These are phyloP conservation scores for Wickerhamiella galacta DNA, from an alignment of 805 yeast genomes.

Conservation along the genomic window DNA sequence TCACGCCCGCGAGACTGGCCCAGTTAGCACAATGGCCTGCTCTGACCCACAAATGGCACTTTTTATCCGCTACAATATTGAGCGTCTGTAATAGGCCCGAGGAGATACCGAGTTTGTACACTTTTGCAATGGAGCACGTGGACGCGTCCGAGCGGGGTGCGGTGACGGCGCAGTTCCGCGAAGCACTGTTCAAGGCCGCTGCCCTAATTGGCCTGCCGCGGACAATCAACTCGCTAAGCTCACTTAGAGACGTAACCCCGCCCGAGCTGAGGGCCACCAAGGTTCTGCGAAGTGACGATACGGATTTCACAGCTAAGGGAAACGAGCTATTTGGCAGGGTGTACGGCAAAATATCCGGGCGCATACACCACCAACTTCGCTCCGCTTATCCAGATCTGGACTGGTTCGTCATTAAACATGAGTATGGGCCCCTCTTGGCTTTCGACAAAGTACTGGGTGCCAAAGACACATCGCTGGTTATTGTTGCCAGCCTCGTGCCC, in stretches of 20 bases:
- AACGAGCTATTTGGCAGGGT: conserved; percentile 51
- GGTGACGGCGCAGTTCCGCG: conserved; percentile 45
- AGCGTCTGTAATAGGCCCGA: conserved; percentile 70
- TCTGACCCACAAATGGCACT: conserved; percentile 50
- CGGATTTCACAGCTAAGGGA: conserved; percentile 30
- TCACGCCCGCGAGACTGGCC: conserved; percentile 41
- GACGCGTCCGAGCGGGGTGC: conserved; percentile 14
- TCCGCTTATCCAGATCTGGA: conserved; percentile 77
- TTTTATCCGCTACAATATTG: conserved; percentile 64
- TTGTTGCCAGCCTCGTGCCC: conserved; percentile 69
- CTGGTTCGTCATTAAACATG: conserved; percentile 51
- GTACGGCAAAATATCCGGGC: conserved; percentile 54
- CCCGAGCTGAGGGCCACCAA: conserved; percentile 23
- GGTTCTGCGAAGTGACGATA: conserved; percentile 15
- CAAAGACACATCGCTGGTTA: conserved; percentile 57
- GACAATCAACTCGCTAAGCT: conserved; percentile 61
- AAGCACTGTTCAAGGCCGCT: conserved; percentile 58
- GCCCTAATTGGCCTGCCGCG: conserved; percentile 77
- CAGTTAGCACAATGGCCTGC: conserved; percentile 37
- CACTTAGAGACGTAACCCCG: conserved; percentile 52
- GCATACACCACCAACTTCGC: conserved; percentile 52
- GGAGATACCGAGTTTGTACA: conserved; percentile 60
- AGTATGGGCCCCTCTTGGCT: conserved; percentile 64
- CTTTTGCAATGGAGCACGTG: conserved; percentile 36
- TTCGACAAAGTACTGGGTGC: conserved; percentile 44